A percentile compares a stretch with the other conserved stretches of the same genome.
Conservation (phyloP, 139 green algal species). For the Micromonas commoda region DNA sequence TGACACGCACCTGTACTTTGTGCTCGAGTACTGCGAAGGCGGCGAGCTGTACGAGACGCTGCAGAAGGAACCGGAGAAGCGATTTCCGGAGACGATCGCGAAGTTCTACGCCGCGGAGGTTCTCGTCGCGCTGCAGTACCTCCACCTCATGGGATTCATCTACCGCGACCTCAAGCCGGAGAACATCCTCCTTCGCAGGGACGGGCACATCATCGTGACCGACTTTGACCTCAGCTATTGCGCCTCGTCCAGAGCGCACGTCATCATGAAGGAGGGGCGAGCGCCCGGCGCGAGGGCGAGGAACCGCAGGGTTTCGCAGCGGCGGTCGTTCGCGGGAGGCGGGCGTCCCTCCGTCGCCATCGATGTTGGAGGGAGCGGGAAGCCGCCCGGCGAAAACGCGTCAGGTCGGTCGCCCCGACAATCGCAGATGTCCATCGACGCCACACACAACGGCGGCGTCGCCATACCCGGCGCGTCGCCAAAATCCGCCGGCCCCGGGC, state of each 20-base stretch:
- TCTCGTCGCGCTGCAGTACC: conserved; percentile 92
- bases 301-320: conserved; percentile 3
- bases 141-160: conserved; percentile 91
- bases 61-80: conserved; percentile 39
- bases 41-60: conserved; percentile 74
- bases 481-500: no score
- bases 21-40: conserved; percentile 64
- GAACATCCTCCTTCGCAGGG: conserved; percentile 85
- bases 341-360: no score
- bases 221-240: conserved; percentile 86
- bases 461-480: no score
- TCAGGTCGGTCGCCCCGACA: no score
- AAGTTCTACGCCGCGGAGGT: conserved; percentile 90
- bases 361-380: no score
- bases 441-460: no score
- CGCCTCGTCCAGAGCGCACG: conserved; percentile 8
- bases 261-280: not conserved
- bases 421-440: no score
- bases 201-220: conserved; percentile 88
- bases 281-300: not conserved
- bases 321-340: not conserved
- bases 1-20: conserved; percentile 80
- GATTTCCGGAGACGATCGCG: conserved; percentile 55
- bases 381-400: no score
- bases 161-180: conserved; percentile 98